Evolutionary conservation across 225 moss, liverwort and hornwort genomes (phyloP).

Genomic region (Sphagnum contortum): DNA sequence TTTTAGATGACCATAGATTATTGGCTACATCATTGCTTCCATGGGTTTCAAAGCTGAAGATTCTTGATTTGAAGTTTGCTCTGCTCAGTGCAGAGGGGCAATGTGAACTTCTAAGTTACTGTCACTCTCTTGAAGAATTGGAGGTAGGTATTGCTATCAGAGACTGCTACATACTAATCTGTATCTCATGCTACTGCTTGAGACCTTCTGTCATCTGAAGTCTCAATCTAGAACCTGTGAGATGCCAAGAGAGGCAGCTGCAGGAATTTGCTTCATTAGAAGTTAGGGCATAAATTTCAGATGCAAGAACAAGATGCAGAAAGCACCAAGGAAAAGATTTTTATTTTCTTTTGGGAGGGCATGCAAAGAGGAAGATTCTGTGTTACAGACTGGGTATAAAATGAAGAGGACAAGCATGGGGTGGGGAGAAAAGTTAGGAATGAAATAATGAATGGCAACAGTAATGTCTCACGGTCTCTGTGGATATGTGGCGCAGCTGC

Average conservation of each 20-base stretch:
- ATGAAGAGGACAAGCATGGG: too few species aligned
- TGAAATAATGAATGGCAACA: not conserved
- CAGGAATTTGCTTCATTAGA: not conserved
- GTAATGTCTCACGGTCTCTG: not conserved
- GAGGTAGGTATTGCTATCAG: conserved; percentile 21
- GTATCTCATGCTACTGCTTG: conserved; percentile 3
- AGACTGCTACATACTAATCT: not conserved
- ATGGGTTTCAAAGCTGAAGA: conserved; percentile 34
- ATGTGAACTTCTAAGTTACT: conserved; percentile 53
- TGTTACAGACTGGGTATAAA: not conserved
- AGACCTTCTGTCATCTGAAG: not conserved
- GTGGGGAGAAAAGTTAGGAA: not conserved
- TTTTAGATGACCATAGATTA: conserved; percentile 19
- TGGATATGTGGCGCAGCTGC: conserved; percentile 28
- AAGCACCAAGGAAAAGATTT: too few species aligned
- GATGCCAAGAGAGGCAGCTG: not conserved
- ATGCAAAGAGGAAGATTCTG: not conserved
- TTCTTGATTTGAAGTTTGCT: conserved; percentile 58
- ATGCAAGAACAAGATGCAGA: not conserved
- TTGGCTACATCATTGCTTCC: conserved; percentile 17
- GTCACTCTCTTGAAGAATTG: conserved; percentile 53
- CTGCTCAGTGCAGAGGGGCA: conserved; percentile 45
- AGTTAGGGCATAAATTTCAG: not conserved
- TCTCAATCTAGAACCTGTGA: not conserved
- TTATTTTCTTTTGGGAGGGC: not conserved